A percentile compares a stretch with the other conserved stretches of the same genome.
Evolutionary conservation across 306 rosid species (phyloP).

Genomic region (Lablab purpureus): DNA sequence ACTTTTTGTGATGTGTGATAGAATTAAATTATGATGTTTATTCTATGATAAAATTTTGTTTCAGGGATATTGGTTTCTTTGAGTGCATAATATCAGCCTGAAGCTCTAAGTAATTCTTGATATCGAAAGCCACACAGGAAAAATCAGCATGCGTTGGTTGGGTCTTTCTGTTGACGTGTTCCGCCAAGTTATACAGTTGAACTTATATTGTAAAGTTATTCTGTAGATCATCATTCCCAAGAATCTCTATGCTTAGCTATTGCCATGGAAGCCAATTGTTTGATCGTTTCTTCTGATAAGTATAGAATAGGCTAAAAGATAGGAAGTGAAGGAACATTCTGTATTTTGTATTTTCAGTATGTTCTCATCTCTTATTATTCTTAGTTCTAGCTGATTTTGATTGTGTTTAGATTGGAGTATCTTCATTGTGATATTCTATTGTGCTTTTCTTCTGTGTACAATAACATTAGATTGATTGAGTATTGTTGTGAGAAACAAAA

Average conservation of each 20-base stretch:
- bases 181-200: conserved; percentile 64
- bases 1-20: not conserved
- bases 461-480: conserved; percentile 37
- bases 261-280: conserved; percentile 62
- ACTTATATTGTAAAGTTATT: conserved; percentile 77
- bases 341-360: conserved; percentile 27
- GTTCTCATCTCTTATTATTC: conserved; percentile 25
- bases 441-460: conserved; percentile 27
- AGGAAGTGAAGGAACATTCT: conserved; percentile 26
- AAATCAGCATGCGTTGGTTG: conserved; percentile 72
- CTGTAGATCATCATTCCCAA: conserved; percentile 50
- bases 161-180: conserved; percentile 64
- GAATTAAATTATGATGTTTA: not conserved
- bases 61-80: conserved; percentile 51
- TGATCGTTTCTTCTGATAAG: conserved; percentile 59
- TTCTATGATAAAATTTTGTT: conserved; percentile 35
- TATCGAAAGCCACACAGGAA: conserved; percentile 29
- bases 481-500: conserved; percentile 53
- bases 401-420: conserved; percentile 34
- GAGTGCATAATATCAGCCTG: conserved; percentile 23
- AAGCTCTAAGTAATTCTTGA: conserved; percentile 43
- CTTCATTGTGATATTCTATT: conserved; percentile 14
- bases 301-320: conserved; percentile 64
- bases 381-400: conserved; percentile 16
- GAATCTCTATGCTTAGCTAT: conserved; percentile 33